These are phyloP conservation scores for Crepidotus variabilis DNA, from an alignment of 768 basidiomycete species.

Conservation along the genomic window DNA sequence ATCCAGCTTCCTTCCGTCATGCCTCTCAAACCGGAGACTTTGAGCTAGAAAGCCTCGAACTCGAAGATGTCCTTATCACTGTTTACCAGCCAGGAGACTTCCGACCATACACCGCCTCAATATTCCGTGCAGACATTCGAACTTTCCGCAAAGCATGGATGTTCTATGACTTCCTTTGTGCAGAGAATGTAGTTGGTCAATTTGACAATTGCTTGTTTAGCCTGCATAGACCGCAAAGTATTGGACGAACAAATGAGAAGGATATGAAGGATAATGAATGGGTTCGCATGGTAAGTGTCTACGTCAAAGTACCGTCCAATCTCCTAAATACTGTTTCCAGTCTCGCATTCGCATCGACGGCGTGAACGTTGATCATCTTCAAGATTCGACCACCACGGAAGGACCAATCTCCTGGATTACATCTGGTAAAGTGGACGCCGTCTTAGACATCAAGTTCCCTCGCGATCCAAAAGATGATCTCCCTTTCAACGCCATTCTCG, in stretches of 20 bases:
- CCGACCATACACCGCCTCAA: conserved; percentile 86
- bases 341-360: conserved; percentile 96
- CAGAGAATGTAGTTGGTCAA: conserved; percentile 95
- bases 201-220: conserved; percentile 98
- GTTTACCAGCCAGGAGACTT: conserved; percentile 93
- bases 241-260: conserved; percentile 84
- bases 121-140: conserved; percentile 88
- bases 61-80: conserved; percentile 92
- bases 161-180: conserved; percentile 92
- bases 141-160: conserved; percentile 89
- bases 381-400: conserved; percentile 74
- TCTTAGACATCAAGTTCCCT: conserved; percentile 97
- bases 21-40: conserved; percentile 78
- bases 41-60: conserved; percentile 81
- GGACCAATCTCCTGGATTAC: conserved; percentile 98
- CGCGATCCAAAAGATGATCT: conserved; percentile 65
- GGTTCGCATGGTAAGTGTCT: conserved; percentile 76
- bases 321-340: conserved; percentile 32
- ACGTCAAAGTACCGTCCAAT: not conserved
- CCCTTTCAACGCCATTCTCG: conserved; percentile 77
- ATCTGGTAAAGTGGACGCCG: conserved; percentile 93
- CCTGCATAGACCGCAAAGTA: conserved; percentile 92
- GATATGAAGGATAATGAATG: conserved; percentile 82
- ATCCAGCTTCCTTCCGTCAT: conserved; percentile 82
- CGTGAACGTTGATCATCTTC: conserved; percentile 92